phyloP scores from a whole-genome alignment of 805 yeast genomes.

The Ogataea henricii region DNA sequence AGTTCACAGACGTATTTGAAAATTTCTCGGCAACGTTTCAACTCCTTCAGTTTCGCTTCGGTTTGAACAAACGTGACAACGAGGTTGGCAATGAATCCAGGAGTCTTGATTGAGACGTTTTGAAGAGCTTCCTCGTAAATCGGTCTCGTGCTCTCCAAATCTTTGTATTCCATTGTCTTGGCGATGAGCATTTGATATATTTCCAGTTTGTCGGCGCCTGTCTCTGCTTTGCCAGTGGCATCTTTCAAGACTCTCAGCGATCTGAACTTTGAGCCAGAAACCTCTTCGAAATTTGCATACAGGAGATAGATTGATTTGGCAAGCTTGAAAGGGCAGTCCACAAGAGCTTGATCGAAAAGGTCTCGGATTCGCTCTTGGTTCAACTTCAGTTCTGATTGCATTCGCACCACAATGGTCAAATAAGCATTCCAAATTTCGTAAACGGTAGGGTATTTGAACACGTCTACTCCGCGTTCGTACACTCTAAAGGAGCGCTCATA shows the following conservation, averaged over 20 bases:
- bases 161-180: constrained; percentile 42
- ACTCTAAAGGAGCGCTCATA: constrained; percentile 55
- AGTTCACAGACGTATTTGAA: constrained; percentile 54
- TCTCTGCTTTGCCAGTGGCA: constrained; percentile 39
- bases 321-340: constrained; percentile 49
- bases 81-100: constrained; percentile 40
- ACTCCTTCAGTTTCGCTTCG: constrained; percentile 57
- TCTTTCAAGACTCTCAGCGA: constrained; percentile 49
- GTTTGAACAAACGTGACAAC: constrained; percentile 55
- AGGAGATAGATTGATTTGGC: constrained; percentile 51
- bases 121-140: constrained; percentile 55
- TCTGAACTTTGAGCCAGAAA: constrained; percentile 50
- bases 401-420: constrained; percentile 49
- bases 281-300: constrained; percentile 65
- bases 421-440: constrained; percentile 76
- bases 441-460: constrained; percentile 61
- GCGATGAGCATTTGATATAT: constrained; percentile 47
- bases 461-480: constrained; percentile 66
- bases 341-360: constrained; percentile 68
- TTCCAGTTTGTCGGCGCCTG: constrained; percentile 35
- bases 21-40: constrained; percentile 62
- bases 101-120: constrained; percentile 27
- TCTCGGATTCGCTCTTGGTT: constrained; percentile 64
- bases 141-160: constrained; percentile 45
- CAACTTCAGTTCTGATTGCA: constrained; percentile 33